These are phyloP conservation scores for Breviolum minutum DNA, from an alignment of 73 alveolate species.

Conservation along the genomic window DNA sequence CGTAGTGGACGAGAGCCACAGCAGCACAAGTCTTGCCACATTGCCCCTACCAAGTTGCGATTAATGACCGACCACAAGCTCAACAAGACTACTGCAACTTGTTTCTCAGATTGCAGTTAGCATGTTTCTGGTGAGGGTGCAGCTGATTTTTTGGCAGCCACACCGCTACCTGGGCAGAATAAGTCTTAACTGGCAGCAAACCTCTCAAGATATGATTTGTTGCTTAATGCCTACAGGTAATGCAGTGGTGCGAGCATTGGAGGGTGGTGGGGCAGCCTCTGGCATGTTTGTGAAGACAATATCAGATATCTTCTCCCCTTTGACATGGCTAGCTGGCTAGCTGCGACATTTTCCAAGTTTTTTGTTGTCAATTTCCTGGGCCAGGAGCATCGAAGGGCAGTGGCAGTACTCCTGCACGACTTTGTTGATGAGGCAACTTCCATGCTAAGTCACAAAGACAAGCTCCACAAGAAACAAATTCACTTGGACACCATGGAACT, in stretches of 20 bases:
- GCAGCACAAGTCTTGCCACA: too few species aligned
- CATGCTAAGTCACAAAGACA: not conserved
- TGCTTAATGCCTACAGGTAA: conserved; percentile 15
- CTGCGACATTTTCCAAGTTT: not conserved
- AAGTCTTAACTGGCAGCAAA: not conserved
- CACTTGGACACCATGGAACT: not conserved
- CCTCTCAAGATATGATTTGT: too few species aligned
- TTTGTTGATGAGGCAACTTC: conserved; percentile 8
- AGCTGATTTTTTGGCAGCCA: too few species aligned
- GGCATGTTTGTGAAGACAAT: not conserved
- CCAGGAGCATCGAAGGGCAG: conserved; percentile 64
- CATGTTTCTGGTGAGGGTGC: too few species aligned
- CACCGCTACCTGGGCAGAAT: not conserved
- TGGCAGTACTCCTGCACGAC: conserved; percentile 45
- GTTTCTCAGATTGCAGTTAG: not conserved
- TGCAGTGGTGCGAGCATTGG: conserved; percentile 36
- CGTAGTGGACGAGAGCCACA: too few species aligned
- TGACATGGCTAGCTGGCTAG: not conserved
- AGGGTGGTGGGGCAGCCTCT: not conserved
- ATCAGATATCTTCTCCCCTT: too few species aligned
- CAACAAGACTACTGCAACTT: conserved; percentile 56
- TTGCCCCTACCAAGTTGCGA: not conserved
- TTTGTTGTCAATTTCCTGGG: not conserved
- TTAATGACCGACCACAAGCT: conserved; percentile 11
- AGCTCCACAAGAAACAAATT: not conserved